Base-by-base conservation (phyloP, 305 asterid genomes). In the Rubia balearica region DNA sequence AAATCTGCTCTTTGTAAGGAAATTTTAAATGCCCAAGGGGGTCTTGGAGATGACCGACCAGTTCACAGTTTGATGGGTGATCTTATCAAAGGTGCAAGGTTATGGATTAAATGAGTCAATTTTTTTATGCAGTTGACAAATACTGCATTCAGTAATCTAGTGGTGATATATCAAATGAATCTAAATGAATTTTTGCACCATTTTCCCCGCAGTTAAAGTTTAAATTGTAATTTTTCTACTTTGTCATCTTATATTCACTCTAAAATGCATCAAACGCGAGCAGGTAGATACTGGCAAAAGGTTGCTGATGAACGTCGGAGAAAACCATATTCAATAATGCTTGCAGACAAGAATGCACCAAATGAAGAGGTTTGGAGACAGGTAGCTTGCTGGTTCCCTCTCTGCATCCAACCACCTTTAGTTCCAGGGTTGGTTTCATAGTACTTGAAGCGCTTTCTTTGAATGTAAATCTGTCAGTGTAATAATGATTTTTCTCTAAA, bases 271-370 rank as follows among this genome's bases (percentile, higher is more conserved):
- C 43, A 75, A 65, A 64, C 69, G 67, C 75, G 38, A 69, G 78
- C 80, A 94, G 99, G 86, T 70, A 91, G 65, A 75, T 94, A 94
- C 73, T 94, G 98, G 99, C 89, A 65, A 65, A 94, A 85, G 84
- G 79, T 94, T 81, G 90, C 90, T 78, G 93, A 89, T 70, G 95
- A 90, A 71, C 87, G 84, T 57, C 85, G 84, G 78, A 91, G 81
- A 82, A 94, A 89, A 72, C 96, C 97, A 38, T 88, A 83, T 79
- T 89, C 98, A 16, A 87, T 91, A 75, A 76, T 91, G 85, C 96
- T 94, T 74, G 99, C 99, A 40, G 99, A 94, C 85, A 94, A 94
- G 87, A 94, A 94, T 81, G 99, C 99, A 65, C 99, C 99, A 56
- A 91, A 91, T 80, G 96, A 88, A 82, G 95, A 89, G 74, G 99